Base-by-base conservation (phyloP, 805 yeast genomes). In the Wickerhamomyces tratensis region DNA sequence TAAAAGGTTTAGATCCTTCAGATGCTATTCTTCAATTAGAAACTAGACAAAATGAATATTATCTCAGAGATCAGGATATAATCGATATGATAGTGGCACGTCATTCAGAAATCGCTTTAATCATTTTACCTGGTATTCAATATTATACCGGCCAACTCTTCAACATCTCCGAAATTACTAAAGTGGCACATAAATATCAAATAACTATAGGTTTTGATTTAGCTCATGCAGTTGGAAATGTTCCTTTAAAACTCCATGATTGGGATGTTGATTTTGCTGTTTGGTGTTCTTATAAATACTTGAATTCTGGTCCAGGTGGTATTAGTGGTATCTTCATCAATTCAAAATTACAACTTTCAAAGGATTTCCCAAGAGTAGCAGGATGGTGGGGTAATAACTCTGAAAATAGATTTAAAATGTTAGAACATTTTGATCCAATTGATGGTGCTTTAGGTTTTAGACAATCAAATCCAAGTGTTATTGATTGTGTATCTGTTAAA, bases 321-420 rank as follows among this genome's bases (percentile, higher is more conserved):
- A 85, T 88, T 49, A 95, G 88, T 6, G 96, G 96, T 1, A 71
- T 86, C 25, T 89, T 77, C 53, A 81, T 89, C 35, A 79, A 89
- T 57, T 82, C 77, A 48, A 70, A 61, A 46, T 64, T 53, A 26
- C 48, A 66, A 12, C 46, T 46, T 13, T 52, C 53, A 10, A 45
- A 50, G 36, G 56, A 58, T 29, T 50, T 54, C 20, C 85, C 95
- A 1, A 68, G 97, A 46, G 65, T 86, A 40, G 95, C 96, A 0
- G 98, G 98, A 1, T 89, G 98, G 98, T 89, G 97, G 96, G 97
- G 96, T 1, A 89, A 87, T 56, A 78, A 82, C 50, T 67, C 81
- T 0, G 51, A 53, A 2, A 76, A 76, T 33, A 64, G 98, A 47
- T 89, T 89, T 61, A 69, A 78, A 52, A 89, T 89, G 98, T 55